Base-by-base conservation (phyloP, 805 yeast species). In the Metschnikowia similis region DNA sequence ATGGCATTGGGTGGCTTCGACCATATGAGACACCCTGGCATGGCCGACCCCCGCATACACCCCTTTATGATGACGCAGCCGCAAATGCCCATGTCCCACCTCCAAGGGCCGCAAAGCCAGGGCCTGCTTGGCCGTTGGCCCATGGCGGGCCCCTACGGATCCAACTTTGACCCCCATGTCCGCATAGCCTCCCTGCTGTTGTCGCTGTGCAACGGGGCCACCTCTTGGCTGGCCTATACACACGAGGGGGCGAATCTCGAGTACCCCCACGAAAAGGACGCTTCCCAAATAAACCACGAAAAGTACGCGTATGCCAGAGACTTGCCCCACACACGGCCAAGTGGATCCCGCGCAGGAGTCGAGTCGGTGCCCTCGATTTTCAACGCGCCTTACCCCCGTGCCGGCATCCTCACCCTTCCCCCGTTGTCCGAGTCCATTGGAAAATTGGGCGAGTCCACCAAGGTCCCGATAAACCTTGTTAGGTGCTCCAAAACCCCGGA, bases 401-500 rank as follows among this genome's bases (percentile, higher is more conserved):
- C 17, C 30, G 21, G 36, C 13, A n/a, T 21, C 16, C 45, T 32
- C 10, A 45, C 48, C 9, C 48, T 45, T 14, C 48, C 48, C 17
- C 30, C 41, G 27, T 45, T 45, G 48, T 31, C 36, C 10, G 48
- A 45, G 30, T 37, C 36, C 31, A 36, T 36, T 16, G 32, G 35
- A 6, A 17, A 26, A 30, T 37, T 45, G 39, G 13, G 10, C 9
- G 46, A 43, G 32, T 26, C 39, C 4, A 43, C 7, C 16, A 16
- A 16, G 3, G 40, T 28, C 10, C 17, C 45, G 13, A 41, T 17
- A 14, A 35, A 34, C 17, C 36, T 35, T 27, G 26, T 35, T 34
- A 34, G 46, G 26, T 43, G 46, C 46, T 43, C 46, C 31, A 43
- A 43, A 27, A 14, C 26, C 8, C 46, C 46, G 4, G 39, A 43